Percentiles rank a stretch among this genome's conserved stretches.
Evolutionary conservation across 2,329 filamentous ascomycete genomes (phyloP).

Genomic region (Cadophora sp.): DNA sequence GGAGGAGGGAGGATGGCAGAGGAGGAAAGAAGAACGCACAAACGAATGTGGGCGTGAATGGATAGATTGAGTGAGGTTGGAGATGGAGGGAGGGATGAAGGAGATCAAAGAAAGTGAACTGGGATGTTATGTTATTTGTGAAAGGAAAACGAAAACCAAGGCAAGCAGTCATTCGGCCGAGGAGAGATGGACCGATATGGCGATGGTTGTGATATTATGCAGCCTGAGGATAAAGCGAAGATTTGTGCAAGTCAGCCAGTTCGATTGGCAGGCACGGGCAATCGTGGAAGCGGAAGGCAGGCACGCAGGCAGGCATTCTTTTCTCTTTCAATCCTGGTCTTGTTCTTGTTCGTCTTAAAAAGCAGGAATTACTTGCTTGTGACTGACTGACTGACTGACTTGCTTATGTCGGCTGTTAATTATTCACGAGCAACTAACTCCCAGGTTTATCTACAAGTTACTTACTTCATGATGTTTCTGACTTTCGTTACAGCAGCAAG

Average conservation of each 20-base stretch:
- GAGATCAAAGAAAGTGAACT: background rate
- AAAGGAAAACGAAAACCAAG: slow-evolving; percentile 7
- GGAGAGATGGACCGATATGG: background rate
- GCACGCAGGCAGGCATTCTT: background rate
- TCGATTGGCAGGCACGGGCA: background rate
- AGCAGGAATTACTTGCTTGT: background rate
- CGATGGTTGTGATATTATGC: slow-evolving; percentile 1
- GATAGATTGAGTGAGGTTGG: background rate
- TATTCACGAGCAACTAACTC: background rate
- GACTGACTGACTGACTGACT: too few relatives aligned
- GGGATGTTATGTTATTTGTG: too few relatives aligned
- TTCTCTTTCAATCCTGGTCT: background rate
- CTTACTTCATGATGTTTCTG: background rate
- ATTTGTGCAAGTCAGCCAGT: background rate
- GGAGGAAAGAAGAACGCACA: background rate
- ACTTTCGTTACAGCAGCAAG: background rate
- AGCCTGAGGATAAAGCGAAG: background rate
- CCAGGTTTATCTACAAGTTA: background rate
- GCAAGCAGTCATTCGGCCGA: background rate
- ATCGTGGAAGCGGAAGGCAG: background rate
- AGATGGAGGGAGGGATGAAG: background rate
- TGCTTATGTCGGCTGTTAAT: background rate
- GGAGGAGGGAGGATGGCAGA: background rate
- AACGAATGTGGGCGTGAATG: background rate
- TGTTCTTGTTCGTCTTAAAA: background rate